Evolutionary conservation across 768 basidiomycete genomes (phyloP).

Genomic region (Gloeophyllum trabeum): DNA sequence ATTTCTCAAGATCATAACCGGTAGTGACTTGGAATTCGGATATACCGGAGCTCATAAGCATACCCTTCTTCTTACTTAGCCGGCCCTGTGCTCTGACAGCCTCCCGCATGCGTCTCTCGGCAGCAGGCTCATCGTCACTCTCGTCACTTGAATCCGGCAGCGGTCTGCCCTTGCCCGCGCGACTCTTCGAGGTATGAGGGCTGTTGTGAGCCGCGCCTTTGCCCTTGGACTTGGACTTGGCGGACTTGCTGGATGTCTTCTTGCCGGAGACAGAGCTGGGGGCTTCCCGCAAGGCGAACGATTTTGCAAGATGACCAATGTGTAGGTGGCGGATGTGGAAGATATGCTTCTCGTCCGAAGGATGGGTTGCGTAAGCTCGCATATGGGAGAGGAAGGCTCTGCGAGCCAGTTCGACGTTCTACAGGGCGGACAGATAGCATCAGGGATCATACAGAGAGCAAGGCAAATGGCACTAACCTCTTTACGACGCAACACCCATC

Average conservation of each 20-base stretch:
- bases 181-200: constrained; percentile 6
- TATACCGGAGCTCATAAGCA: constrained; percentile 54
- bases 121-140: constrained; percentile 30
- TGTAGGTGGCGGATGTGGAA: constrained; percentile 95
- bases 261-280: constrained; percentile 30
- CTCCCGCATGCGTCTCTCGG: constrained; percentile 78
- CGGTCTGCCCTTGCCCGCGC: constrained; percentile 5
- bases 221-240: constrained; percentile 6
- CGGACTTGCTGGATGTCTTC: constrained; percentile 2
- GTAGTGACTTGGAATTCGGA: constrained; percentile 72
- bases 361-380: constrained; percentile 96
- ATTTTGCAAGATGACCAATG: constrained; percentile 88
- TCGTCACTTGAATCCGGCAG: too few relatives aligned
- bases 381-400: constrained; percentile 88
- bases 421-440: neutral
- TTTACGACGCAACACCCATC: constrained; percentile 74
- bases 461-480: constrained; percentile 33
- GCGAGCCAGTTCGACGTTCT: constrained; percentile 74
- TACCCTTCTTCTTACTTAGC: constrained; percentile 68
- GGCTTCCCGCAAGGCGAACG: constrained; percentile 84
- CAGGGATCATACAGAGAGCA: constrained; percentile 3
- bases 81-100: constrained; percentile 79
- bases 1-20: constrained; percentile 47
- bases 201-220: too few relatives aligned
- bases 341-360: constrained; percentile 88